Conservation (phyloP, 148 eudicot genomes). For the Rhododendron williamsianum region DNA sequence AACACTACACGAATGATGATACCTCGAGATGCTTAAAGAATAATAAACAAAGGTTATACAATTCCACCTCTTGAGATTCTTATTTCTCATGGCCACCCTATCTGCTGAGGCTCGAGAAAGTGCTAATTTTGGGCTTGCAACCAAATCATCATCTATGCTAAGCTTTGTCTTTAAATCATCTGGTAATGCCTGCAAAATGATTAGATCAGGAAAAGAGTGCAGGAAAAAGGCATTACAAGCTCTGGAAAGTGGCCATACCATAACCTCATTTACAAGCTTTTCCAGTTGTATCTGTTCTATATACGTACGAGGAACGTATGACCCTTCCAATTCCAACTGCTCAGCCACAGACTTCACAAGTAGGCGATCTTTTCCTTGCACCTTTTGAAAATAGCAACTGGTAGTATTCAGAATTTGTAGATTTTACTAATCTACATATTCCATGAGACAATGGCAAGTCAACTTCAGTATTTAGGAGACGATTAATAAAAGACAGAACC, state of each 20-base stretch:
- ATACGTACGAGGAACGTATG: conserved; percentile 85
- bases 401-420: background rate
- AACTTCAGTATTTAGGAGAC: background rate
- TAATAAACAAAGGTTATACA: background rate
- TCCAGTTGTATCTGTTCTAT: conserved; percentile 96
- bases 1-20: background rate
- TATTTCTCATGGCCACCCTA: conserved; percentile 50
- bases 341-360: conserved; percentile 65
- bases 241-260: conserved; percentile 44
- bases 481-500: background rate
- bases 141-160: conserved; percentile 77
- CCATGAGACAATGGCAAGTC: background rate
- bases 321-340: conserved; percentile 83
- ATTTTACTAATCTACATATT: background rate
- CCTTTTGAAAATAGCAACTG: conserved; percentile 28
- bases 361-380: conserved; percentile 86
- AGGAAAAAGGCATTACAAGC: conserved; percentile 4
- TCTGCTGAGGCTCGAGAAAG: conserved; percentile 68
- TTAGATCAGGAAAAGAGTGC: background rate
- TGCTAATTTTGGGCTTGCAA: conserved; percentile 73
- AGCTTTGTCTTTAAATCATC: conserved; percentile 91
- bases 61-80: conserved; percentile 50
- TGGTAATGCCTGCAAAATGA: conserved; percentile 61
- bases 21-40: background rate
- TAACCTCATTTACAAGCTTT: conserved; percentile 88